Evolutionary conservation across 2,329 filamentous ascomycete species (phyloP), one percentile per base, ranked within the genome.

Genomic region (Ilyonectria robusta): DNA sequence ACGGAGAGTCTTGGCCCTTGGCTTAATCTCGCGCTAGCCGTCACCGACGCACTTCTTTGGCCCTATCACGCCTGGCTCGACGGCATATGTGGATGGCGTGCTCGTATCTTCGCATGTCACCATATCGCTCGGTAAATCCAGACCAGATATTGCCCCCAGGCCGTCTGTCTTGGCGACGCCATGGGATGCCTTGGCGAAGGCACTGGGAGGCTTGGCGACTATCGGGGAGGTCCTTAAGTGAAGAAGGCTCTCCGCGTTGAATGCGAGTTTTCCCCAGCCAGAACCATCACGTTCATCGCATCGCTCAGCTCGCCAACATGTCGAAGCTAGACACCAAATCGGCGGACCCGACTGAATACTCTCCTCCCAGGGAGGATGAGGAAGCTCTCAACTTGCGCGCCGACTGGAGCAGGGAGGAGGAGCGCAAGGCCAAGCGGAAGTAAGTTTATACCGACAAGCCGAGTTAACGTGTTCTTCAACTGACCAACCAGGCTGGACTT

Each of bases 351-450:
- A 55, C 55, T 19, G 59, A 62, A 46, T 73, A 63, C 63, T 54
- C 68, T 40, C 63, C 51, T 4, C 60, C 67, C 8, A 48, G 62
- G 21, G 75, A 78, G 6, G 79, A 81, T 66, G 78, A 81, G 62
- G 75, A 77, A 44, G 67, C 68, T 5, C 74, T 81, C 7, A 73
- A 72, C 2, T 71, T 75, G 8, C 59, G 46, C 2, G 70, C 73
- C 7, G 80, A 83, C 61, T 82, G 81, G 81, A 76, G 70, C 4
- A 56, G 51, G 0, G 78, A 81, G 42, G 81, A 83, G 66, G 81
- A 82, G 70, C 46, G 10, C 29, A 79, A 72, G 61, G 81, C 80
- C 13, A 82, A 83, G 73, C 74, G 78, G 60, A 83, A 82, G 80
- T 80, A 42, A 75, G 79, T 69, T 26, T 33, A 9, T 3, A 9